Base-by-base conservation (phyloP, 345 rosid genomes). In the Nephelium lappaceum region DNA sequence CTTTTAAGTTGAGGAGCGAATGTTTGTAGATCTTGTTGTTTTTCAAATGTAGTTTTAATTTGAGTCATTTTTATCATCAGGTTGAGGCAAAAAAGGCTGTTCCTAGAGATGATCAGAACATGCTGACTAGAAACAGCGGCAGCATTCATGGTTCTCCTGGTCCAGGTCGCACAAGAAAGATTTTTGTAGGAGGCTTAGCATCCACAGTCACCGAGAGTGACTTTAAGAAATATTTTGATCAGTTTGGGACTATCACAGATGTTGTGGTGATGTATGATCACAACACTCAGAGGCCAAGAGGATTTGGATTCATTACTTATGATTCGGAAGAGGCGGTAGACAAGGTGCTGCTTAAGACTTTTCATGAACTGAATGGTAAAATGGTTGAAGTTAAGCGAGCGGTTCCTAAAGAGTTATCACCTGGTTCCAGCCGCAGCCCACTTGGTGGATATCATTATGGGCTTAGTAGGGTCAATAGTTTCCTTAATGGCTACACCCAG, bases 221-320 rank as follows among this genome's bases (percentile, higher is more conserved):
- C 79, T 92, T 92, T 72, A 89, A 83, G 86, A 85, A 85, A 67
- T 92, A 92, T 79, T 92, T 92, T 78, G 97, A 92, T 75, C 97
- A 89, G 80, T 92, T 88, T 82, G 97, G 97, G 73, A 82, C 85
- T 19, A 90, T 92, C 80, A 89, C 86, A 53, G 97, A 93, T 84
- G 95, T 88, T 43, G 97, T 93, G 39, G 97, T 93, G 57, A 92
- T 92, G 96, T 89, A 92, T 73, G 96, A 92, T 84, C 96, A 90
- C 85, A 90, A 89, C 84, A 92, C 96, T 8, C 94, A 92, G 74
- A 87, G 96, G 84, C 96, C 94, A 23, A 83, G 96, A 67, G 96
- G 96, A 57, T 92, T 92, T 39, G 96, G 96, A 39, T 92, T 92
- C 78, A 90, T 92, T 64, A 92, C 96, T 58, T 92, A 85, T 77